These are phyloP conservation scores for Cornus florida DNA, from an alignment of 148 eudicot species.

Conservation along the genomic window DNA sequence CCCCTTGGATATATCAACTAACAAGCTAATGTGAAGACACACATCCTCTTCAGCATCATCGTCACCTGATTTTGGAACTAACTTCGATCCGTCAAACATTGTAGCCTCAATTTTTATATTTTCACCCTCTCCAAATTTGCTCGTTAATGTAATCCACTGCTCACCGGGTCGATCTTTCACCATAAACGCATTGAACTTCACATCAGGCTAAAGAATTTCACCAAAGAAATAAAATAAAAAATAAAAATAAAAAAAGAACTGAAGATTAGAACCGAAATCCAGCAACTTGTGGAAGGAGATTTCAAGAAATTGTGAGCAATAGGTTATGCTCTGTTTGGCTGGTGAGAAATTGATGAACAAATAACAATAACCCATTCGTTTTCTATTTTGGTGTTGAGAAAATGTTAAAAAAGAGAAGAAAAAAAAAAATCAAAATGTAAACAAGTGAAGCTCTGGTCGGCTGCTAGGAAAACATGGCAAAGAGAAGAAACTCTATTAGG, in stretches of 20 bases:
- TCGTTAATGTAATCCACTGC: constrained; percentile 54
- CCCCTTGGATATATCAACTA: constrained; percentile 48
- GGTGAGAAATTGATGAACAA: background rate
- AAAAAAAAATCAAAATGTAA: no score
- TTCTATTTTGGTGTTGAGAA: no score
- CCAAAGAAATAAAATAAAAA: background rate
- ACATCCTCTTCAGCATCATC: constrained; percentile 37
- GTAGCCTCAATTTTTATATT: constrained; percentile 65
- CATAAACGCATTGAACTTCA: constrained; percentile 38
- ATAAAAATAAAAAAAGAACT: background rate
- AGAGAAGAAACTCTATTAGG: no score
- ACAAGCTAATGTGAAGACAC: constrained; percentile 50
- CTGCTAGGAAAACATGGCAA: no score
- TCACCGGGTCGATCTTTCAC: constrained; percentile 68
- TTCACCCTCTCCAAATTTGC: constrained; percentile 52
- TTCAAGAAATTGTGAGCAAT: background rate
- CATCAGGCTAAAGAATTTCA: constrained; percentile 43
- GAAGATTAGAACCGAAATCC: background rate
- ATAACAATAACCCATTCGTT: background rate
- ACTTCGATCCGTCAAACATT: constrained; percentile 55
- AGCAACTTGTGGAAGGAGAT: background rate
- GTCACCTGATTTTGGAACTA: constrained; percentile 39
- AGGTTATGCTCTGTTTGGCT: background rate
- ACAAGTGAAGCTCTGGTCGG: no score
- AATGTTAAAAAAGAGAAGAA: no score